A percentile compares a stretch with the other conserved stretches of the same genome.
Conservation (phyloP, 345 rosid species). For the Gossypium longicalyx region DNA sequence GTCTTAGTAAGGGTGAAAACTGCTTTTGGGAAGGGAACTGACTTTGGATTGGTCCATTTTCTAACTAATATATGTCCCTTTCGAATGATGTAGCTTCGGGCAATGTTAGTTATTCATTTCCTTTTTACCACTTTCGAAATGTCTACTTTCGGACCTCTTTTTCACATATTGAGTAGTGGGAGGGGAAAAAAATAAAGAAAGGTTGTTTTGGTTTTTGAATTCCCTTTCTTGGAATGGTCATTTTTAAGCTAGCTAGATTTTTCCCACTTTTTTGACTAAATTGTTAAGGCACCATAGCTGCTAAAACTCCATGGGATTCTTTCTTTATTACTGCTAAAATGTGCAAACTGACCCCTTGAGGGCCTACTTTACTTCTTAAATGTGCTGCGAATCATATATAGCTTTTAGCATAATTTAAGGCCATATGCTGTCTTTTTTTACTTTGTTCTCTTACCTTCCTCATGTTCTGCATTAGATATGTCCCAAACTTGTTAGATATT, state of each 20-base stretch:
- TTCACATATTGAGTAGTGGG: neutral
- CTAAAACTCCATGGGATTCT: constrained; percentile 8
- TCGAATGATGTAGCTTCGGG: constrained; percentile 18
- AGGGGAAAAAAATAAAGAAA: constrained; percentile 14
- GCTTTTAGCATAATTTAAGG: constrained; percentile 22
- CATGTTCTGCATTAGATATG: constrained; percentile 7
- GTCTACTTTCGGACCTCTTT: constrained; percentile 31
- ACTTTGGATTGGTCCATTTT: neutral
- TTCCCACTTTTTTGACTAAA: constrained; percentile 33
- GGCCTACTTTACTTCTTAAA: neutral
- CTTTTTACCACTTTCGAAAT: constrained; percentile 25
- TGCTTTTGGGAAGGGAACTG: neutral
- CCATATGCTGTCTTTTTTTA: neutral
- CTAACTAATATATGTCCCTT: constrained; percentile 23
- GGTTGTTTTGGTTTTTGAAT: neutral
- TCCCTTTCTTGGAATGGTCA: constrained; percentile 36
- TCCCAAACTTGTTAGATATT: neutral
- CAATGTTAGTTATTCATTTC: constrained; percentile 8
- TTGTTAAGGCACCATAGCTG: constrained; percentile 2
- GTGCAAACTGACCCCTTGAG: neutral
- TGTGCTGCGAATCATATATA: neutral
- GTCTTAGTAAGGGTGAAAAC: neutral
- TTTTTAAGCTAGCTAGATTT: constrained; percentile 19
- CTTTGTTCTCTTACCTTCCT: constrained; percentile 1
- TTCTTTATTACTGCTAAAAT: constrained; percentile 17